Evolutionary conservation across 179 eudicot species (phyloP).

Genomic region (Silene coronaria): DNA sequence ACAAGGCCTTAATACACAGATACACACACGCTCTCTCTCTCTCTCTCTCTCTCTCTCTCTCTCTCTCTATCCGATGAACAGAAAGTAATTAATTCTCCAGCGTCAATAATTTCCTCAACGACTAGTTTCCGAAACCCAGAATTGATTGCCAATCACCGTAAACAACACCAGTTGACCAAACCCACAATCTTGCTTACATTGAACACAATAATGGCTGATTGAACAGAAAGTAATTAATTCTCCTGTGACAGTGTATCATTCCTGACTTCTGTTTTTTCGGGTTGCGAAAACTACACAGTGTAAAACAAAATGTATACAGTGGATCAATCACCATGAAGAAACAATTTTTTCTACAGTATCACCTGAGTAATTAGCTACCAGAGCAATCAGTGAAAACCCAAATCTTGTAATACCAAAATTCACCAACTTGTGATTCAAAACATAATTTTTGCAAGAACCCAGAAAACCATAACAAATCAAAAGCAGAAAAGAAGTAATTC

Average conservation of each 20-base stretch:
- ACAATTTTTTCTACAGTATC: neutral
- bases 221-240: neutral
- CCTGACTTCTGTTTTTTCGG: constrained; percentile 17
- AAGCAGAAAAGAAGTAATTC: neutral
- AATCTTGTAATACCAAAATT: neutral
- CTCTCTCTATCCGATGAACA: no score
- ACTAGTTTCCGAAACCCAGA: constrained; percentile 5
- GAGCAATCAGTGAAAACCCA: constrained; percentile 15
- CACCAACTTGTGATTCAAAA: constrained; percentile 25
- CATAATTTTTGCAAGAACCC: constrained; percentile 19
- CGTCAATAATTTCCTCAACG: constrained; percentile 3
- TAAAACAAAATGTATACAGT: neutral
- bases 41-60: no score
- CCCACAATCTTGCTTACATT: constrained; percentile 10
- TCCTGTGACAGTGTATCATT: neutral
- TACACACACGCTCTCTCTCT: no score
- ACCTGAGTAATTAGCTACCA: neutral
- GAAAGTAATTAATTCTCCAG: neutral
- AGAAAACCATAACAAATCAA: constrained; percentile 17
- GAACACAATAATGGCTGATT: constrained; percentile 7
- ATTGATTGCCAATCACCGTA: neutral
- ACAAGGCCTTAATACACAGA: neutral
- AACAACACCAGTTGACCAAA: constrained; percentile 6
- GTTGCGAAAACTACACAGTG: constrained; percentile 12
- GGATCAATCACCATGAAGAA: neutral